Evolutionary conservation across 345 rosid genomes (phyloP), one percentile per base, ranked within the genome.

Genomic region (Brassica juncea): DNA sequence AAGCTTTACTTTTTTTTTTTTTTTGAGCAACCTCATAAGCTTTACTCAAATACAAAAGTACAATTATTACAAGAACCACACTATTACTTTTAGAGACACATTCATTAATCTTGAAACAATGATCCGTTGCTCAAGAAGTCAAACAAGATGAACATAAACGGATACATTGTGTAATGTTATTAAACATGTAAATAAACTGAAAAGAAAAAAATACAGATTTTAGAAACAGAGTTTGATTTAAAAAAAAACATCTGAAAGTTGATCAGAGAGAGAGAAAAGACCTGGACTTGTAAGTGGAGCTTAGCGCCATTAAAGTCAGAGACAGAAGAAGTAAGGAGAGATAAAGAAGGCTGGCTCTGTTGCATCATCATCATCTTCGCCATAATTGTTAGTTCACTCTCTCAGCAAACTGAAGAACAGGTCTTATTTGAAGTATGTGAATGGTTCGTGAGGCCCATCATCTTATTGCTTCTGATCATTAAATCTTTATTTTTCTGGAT

Each of bases 291-390:
- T 55, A 86, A 62, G 74, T 80, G 87, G 82, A 95, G 90, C 73
- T 89, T 87, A 77, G 88, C 83, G 84, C 98, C 99, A 88, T 76
- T 91, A 85, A 92, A 92, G 81, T 92, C 93, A 71, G 96, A 93
- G 16, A 91, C 87, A 77, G 95, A 94, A 68, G 98, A 90, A 74
- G 89, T 84, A 70, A 88, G 89, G 71, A 85, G 84, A 59, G 93
- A 89, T 66, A 94, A 78, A 82, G 94, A 86, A 77, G 92, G 92
- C 71, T 84, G 87, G 65, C 74, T 82, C 71, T 87, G 93, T 85
- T 93, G 99, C 82, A 85, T 59, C 80, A 86, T 86, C 84, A 84
- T 89, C 87, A 87, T 62, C 83, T 83, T 87, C 62, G 98, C 89
- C 97, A 90, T 91, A 80, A 7, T 49, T 49, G 42, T 79, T 77